Percentiles rank a stretch among this genome's conserved stretches.
phyloP scores from a whole-genome alignment of 108 stramenopile genomes.

The Cyclostephanos tholiformis region DNA sequence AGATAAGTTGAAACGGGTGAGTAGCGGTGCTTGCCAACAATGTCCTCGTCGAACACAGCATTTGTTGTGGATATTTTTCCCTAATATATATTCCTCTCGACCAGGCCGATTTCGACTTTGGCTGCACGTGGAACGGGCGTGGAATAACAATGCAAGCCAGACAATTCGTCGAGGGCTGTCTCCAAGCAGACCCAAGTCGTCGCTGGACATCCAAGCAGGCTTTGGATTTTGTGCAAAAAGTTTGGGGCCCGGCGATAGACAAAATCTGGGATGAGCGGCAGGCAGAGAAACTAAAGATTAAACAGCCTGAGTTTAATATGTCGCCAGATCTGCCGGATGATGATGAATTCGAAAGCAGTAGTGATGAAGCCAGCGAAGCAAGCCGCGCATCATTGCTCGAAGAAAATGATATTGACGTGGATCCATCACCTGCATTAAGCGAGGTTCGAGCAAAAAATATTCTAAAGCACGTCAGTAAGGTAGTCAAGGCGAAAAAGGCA shows the following conservation, averaged over 20 bases:
- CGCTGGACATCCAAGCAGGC: constrained; percentile 63
- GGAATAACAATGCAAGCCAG: constrained; percentile 44
- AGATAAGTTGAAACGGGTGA: constrained; percentile 40
- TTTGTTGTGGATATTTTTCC: neutral
- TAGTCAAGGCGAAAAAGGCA: constrained; percentile 29
- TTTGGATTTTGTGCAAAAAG: constrained; percentile 45
- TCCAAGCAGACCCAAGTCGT: constrained; percentile 46
- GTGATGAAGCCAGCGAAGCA: constrained; percentile 1
- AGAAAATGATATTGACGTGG: constrained; percentile 17
- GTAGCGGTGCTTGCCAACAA: neutral
- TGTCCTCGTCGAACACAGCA: neutral
- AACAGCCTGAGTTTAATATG: constrained; percentile 40
- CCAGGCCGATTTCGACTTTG: constrained; percentile 50
- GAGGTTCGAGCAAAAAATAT: constrained; percentile 28
- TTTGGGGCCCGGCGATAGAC: constrained; percentile 52
- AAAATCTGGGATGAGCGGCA: constrained; percentile 50
- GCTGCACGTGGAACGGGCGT: constrained; percentile 53
- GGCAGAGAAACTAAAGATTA: constrained; percentile 27
- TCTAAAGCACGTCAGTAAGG: constrained; percentile 38
- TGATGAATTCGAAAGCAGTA: constrained; percentile 16
- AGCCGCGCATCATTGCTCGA: neutral
- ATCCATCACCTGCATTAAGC: constrained; percentile 4
- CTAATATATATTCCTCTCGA: neutral
- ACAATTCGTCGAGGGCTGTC: constrained; percentile 50
- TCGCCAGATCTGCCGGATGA: constrained; percentile 27